Base-by-base conservation (phyloP, 495 filamentous ascomycete genomes). In the Podospora pseudocomata region DNA sequence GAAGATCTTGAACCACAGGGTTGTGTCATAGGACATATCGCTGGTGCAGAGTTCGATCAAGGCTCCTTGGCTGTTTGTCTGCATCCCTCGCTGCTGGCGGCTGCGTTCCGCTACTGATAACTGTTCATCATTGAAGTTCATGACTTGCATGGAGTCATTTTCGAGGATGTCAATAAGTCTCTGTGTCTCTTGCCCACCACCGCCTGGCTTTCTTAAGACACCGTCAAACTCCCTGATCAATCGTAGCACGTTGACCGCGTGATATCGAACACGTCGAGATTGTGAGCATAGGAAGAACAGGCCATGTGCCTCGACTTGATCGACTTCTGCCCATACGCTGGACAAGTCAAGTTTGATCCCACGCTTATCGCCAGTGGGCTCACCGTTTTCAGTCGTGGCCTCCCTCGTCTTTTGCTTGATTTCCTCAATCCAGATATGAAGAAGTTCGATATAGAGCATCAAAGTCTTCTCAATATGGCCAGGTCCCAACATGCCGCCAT, bases 241-340 rank as follows among this genome's bases (percentile, higher is more conserved):
- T 4, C 92, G 90, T 19, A 99, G 81, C 2, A 98, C 96, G 3
- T 89, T 96, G 56, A 99, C 91, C 2, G 95, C 96, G 75, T 94
- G 94, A 55, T 91, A 85, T 44, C 95, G 87, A 27, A 99, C 95
- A 53, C 89, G 86, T 66, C 92, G 85, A 11, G 95, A 97, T 69
- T 97, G 96, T 0, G 95, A 98, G 76, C 96, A 98, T 4, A 99
- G 79, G 76, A 99, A 98, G 83, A 99, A 98, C n/a, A 99, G 78
- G 0, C 96, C 95, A 76, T 97, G 94, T 19, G 94, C 94, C 75
- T 99, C 95, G 55, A 98, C 91, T 73, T 97, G 94, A 71, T 99
- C 96, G 18, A 98, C 93, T 70, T 97, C 91, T 4, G 92, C 92
- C 79, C 92, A 91, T 16, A 96, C 89, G 65, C 88, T 90, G 1